These are phyloP conservation scores for Paratinospora sagittata DNA, from an alignment of 164 flowering plant genomes.

Conservation along the genomic window DNA sequence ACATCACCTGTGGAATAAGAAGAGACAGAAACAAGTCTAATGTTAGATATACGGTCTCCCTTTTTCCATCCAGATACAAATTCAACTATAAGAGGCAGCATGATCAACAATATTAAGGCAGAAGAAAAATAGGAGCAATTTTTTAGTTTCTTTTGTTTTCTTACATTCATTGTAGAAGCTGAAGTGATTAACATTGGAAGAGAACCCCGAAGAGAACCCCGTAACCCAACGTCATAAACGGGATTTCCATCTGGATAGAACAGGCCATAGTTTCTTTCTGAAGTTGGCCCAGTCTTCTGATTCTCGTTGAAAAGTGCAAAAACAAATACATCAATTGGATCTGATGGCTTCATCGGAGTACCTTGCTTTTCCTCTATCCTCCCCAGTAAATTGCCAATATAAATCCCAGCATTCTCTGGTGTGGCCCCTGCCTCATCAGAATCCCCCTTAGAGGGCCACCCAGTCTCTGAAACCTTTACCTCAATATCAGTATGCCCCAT, in stretches of 20 bases:
- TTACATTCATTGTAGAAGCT: conserved; percentile 29
- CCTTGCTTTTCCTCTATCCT: conserved; percentile 49
- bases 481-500: conserved; percentile 74
- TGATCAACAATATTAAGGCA: neutral
- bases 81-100: neutral
- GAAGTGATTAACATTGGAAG: conserved; percentile 36
- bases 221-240: conserved; percentile 68
- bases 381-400: conserved; percentile 62
- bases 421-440: conserved; percentile 75
- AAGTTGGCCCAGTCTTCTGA: conserved; percentile 78
- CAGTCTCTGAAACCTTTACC: conserved; percentile 83
- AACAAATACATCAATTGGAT: conserved; percentile 60
- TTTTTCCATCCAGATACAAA: neutral
- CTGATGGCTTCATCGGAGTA: conserved; percentile 70
- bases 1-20: conserved; percentile 28
- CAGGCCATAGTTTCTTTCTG: conserved; percentile 91
- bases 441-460: conserved; percentile 96
- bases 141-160: neutral
- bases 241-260: conserved; percentile 73
- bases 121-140: neutral
- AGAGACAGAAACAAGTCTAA: conserved; percentile 1
- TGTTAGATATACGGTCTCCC: neutral
- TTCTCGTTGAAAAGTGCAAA: conserved; percentile 94
- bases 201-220: conserved; percentile 33
- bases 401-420: conserved; percentile 61